A percentile compares a stretch with the other conserved stretches of the same genome.
phyloP scores from a whole-genome alignment of 192 early-diverging fungal genomes.

The Dispira parvispora region DNA sequence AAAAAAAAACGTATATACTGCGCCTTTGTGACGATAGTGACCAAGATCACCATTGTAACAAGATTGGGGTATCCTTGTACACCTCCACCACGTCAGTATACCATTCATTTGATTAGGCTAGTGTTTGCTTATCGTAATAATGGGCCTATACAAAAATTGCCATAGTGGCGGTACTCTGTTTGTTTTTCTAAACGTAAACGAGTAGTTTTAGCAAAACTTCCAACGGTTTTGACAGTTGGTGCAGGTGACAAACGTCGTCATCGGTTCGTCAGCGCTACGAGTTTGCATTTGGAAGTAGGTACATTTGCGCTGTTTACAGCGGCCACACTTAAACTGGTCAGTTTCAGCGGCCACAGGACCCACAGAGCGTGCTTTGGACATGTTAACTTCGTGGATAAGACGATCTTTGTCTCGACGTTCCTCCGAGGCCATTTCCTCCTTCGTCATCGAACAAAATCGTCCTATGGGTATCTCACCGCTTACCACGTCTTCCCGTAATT shows the following conservation, averaged over 20 bases:
- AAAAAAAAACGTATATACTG: too few relatives aligned
- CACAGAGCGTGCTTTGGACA: slow-evolving; percentile 66
- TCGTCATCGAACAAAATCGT: slow-evolving; percentile 61
- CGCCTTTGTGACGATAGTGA: too few relatives aligned
- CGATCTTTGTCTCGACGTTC: slow-evolving; percentile 54
- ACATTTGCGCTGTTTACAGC: slow-evolving; percentile 71
- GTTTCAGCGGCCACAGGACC: slow-evolving; percentile 62
- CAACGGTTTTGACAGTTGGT: slow-evolving; percentile 66
- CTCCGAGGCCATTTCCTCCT: slow-evolving; percentile 85
- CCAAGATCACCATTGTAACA: too few relatives aligned
- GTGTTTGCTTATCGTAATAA: too few relatives aligned
- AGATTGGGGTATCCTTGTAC: too few relatives aligned
- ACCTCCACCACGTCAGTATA: too few relatives aligned
- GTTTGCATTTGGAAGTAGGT: slow-evolving; percentile 97
- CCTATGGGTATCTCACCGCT: slow-evolving; percentile 43
- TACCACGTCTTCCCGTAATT: slow-evolving; percentile 47
- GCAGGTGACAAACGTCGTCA: slow-evolving; percentile 97
- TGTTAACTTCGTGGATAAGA: slow-evolving; percentile 48
- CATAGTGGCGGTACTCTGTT: too few relatives aligned
- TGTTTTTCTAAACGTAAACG: too few relatives aligned
- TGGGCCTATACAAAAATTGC: too few relatives aligned
- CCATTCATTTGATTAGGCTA: too few relatives aligned
- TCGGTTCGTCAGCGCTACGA: slow-evolving; percentile 93
- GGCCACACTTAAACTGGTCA: slow-evolving; percentile 86
- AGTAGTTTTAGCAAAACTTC: slow-evolving; percentile 33